Percentiles rank a stretch among this genome's conserved stretches.
phyloP scores from a whole-genome alignment of 2,329 filamentous ascomycete genomes.

The Talaromyces sp. region DNA sequence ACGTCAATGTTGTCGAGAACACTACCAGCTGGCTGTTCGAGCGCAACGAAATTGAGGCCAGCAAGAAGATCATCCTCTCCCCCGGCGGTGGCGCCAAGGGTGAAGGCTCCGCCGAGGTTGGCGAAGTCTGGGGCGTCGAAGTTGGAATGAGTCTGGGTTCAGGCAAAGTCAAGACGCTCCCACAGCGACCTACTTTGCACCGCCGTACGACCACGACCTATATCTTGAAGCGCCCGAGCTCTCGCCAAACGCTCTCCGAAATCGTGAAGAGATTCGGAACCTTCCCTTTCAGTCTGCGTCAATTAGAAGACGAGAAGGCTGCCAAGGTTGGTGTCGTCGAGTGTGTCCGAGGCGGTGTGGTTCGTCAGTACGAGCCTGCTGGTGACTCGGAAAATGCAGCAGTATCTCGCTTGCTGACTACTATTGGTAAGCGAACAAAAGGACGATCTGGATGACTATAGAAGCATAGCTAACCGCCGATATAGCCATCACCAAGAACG shows the following conservation, averaged over 20 bases:
- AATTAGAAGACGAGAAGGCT: slow-evolving; percentile 92
- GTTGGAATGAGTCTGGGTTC: slow-evolving; percentile 83
- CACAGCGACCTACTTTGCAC: slow-evolving; percentile 85
- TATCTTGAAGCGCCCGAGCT: slow-evolving; percentile 87
- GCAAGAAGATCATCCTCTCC: slow-evolving; percentile 95
- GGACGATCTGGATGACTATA: neutral
- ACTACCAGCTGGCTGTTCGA: slow-evolving; percentile 97
- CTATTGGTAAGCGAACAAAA: slow-evolving; percentile 65
- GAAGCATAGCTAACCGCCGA: slow-evolving; percentile 16
- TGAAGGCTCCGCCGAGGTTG: slow-evolving; percentile 79
- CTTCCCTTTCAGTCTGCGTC: slow-evolving; percentile 95
- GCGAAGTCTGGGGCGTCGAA: slow-evolving; percentile 97
- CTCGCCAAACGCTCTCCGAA: slow-evolving; percentile 86
- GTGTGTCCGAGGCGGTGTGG: slow-evolving; percentile 85
- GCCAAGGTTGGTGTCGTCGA: slow-evolving; percentile 95
- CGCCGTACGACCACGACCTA: slow-evolving; percentile 89
- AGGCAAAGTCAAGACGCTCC: slow-evolving; percentile 90
- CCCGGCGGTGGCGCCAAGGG: slow-evolving; percentile 78
- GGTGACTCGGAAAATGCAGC: slow-evolving; percentile 85
- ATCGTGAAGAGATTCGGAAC: slow-evolving; percentile 95
- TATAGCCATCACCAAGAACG: slow-evolving; percentile 93
- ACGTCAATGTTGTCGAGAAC: slow-evolving; percentile 90
- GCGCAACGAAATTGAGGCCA: slow-evolving; percentile 93
- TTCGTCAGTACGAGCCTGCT: slow-evolving; percentile 93
- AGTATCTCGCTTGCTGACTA: slow-evolving; percentile 83